Evolutionary conservation across 768 basidiomycete species (phyloP).

Genomic region (Tylopilus cervinicoccineus): DNA sequence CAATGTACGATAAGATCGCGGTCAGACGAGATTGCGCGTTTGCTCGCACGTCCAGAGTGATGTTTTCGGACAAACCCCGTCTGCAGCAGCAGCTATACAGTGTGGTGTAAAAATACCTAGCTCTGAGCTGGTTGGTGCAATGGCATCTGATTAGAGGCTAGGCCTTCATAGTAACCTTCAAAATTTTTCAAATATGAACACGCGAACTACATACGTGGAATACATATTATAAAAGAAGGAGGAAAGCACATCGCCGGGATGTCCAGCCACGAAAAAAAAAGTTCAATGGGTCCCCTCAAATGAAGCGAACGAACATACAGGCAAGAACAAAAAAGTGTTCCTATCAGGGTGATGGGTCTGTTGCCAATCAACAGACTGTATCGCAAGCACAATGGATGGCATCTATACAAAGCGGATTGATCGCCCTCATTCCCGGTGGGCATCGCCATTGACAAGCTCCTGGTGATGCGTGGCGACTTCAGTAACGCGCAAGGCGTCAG

Average conservation of each 20-base stretch:
- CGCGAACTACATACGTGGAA: not conserved
- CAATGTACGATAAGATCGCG: not conserved
- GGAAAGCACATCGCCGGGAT: not conserved
- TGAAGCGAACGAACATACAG: not conserved
- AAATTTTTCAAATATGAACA: not conserved
- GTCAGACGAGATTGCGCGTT: not conserved
- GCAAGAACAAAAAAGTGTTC: not conserved
- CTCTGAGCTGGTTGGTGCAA: no score
- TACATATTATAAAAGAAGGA: not conserved
- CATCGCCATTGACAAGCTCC: slow-evolving; percentile 20
- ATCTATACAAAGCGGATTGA: not conserved
- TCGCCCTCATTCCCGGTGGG: slow-evolving; percentile 13
- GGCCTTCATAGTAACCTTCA: not conserved
- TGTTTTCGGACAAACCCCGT: not conserved
- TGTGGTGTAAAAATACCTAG: no score
- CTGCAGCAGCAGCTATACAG: no score
- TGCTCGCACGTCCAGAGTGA: not conserved
- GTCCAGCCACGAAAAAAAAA: not conserved
- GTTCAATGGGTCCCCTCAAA: not conserved
- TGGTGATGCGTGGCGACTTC: not conserved
- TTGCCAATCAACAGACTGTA: not conserved
- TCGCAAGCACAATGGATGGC: not conserved
- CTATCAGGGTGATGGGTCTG: not conserved
- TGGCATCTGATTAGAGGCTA: no score
- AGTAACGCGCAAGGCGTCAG: not conserved